These are phyloP conservation scores for Guadua angustifolia DNA, from an alignment of 176 grass and related monocot species.

Conservation along the genomic window DNA sequence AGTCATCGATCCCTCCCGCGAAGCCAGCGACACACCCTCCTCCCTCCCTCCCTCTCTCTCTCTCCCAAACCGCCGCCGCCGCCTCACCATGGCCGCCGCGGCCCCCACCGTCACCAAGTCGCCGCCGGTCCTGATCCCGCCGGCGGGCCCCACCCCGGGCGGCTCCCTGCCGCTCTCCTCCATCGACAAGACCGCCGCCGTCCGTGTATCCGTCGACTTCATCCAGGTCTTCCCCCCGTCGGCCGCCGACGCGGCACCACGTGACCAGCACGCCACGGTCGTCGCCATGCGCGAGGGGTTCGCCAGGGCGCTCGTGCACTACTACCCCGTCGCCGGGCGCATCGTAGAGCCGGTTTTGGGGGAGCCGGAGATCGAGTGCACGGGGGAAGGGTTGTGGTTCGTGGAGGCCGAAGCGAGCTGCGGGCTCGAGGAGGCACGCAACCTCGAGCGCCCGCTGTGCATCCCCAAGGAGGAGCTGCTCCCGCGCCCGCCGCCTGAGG, in stretches of 20 bases:
- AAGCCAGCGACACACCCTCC: neutral
- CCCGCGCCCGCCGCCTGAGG: slow-evolving; percentile 46
- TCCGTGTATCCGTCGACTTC: slow-evolving; percentile 66
- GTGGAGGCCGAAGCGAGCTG: slow-evolving; percentile 67
- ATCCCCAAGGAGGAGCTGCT: slow-evolving; percentile 73
- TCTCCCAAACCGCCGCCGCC: neutral
- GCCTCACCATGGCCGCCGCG: slow-evolving; percentile 23
- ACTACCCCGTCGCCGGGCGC: slow-evolving; percentile 69
- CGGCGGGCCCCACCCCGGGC: slow-evolving; percentile 43
- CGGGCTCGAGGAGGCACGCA: slow-evolving; percentile 60
- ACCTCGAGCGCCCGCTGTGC: slow-evolving; percentile 72
- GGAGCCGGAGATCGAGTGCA: slow-evolving; percentile 65
- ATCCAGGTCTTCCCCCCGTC: slow-evolving; percentile 57
- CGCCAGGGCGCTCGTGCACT: slow-evolving; percentile 61
- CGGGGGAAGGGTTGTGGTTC: slow-evolving; percentile 75
- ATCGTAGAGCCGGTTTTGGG: slow-evolving; percentile 50
- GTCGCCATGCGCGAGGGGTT: slow-evolving; percentile 49
- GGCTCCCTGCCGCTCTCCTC: slow-evolving; percentile 65
- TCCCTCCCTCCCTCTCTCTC: neutral
- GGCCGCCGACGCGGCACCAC: no score
- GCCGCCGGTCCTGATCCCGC: slow-evolving; percentile 44
- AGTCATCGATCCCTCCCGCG: slow-evolving; percentile 1
- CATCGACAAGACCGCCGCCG: slow-evolving; percentile 60
- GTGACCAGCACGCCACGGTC: neutral
- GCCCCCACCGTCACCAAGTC: slow-evolving; percentile 52